Percentiles rank a stretch among this genome's conserved stretches.
Evolutionary conservation across 179 eudicot genomes (phyloP).

Genomic region (Gypsophila paniculata): DNA sequence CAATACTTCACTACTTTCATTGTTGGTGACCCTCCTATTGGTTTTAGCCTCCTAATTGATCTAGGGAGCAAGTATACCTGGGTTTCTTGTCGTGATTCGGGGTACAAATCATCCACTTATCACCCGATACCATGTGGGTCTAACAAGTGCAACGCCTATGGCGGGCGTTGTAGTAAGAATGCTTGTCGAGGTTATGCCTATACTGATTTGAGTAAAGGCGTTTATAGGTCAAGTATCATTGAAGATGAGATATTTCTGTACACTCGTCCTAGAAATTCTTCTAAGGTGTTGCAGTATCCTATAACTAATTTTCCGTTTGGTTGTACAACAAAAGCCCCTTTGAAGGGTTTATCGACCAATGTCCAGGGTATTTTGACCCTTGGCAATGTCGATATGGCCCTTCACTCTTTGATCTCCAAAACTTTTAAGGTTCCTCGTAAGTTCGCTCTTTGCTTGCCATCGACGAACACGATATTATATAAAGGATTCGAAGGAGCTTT

Average conservation of each 20-base stretch:
- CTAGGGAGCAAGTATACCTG: neutral
- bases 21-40: neutral
- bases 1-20: constrained; percentile 8
- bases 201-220: neutral
- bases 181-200: neutral
- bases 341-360: constrained; percentile 22
- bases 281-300: neutral
- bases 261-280: neutral
- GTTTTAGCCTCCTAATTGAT: neutral
- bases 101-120: neutral
- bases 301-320: neutral
- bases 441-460: constrained; percentile 44
- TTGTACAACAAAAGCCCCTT: neutral
- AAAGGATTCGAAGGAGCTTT: constrained; percentile 29
- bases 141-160: neutral
- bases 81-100: neutral
- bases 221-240: neutral
- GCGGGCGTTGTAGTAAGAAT: neutral
- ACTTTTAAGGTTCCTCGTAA: constrained; percentile 26
- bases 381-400: constrained; percentile 19
- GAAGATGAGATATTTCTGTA: neutral
- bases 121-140: neutral
- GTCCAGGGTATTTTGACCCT: constrained; percentile 34
- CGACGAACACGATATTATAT: constrained; percentile 17
- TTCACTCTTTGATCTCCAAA: constrained; percentile 25